A percentile compares a stretch with the other conserved stretches of the same genome.
phyloP scores from a whole-genome alignment of 2,329 filamentous ascomycete genomes.

The Hymenoscyphus fraxineus region DNA sequence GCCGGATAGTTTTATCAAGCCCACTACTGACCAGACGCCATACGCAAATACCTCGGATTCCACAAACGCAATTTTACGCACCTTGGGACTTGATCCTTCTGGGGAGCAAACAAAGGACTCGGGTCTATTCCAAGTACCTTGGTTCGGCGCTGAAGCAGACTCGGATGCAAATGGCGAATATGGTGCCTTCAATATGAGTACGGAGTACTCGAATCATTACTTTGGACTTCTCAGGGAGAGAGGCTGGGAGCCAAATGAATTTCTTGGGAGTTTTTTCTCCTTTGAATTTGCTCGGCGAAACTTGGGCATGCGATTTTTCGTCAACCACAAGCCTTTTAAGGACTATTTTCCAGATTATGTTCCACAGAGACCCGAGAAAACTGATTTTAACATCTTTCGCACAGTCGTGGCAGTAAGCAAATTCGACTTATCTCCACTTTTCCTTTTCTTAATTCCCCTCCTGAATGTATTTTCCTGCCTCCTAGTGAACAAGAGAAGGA shows the following conservation, averaged over 20 bases:
- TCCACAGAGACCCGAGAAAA: not conserved
- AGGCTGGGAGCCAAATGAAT: not conserved
- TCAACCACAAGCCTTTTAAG: not conserved
- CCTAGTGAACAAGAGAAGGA: too few relatives aligned
- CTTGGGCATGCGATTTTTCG: not conserved
- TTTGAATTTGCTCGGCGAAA: not conserved
- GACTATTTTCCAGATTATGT: not conserved
- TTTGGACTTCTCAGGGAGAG: not conserved
- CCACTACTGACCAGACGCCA: not conserved
- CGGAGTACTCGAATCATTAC: not conserved
- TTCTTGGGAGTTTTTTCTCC: not conserved
- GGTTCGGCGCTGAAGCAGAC: slow-evolving; percentile 6
- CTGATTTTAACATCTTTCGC: not conserved
- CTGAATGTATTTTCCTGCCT: not conserved
- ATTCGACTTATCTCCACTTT: not conserved
- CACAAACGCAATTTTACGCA: not conserved
- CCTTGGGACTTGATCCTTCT: not conserved
- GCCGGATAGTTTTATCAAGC: not conserved
- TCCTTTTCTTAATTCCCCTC: not conserved
- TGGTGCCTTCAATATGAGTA: not conserved
- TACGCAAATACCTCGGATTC: not conserved
- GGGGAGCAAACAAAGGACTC: not conserved
- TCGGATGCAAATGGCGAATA: slow-evolving; percentile 1
- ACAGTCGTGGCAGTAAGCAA: not conserved
- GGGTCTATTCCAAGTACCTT: not conserved